phyloP scores from a whole-genome alignment of 768 basidiomycete species.

The Cubamyces sp. region DNA sequence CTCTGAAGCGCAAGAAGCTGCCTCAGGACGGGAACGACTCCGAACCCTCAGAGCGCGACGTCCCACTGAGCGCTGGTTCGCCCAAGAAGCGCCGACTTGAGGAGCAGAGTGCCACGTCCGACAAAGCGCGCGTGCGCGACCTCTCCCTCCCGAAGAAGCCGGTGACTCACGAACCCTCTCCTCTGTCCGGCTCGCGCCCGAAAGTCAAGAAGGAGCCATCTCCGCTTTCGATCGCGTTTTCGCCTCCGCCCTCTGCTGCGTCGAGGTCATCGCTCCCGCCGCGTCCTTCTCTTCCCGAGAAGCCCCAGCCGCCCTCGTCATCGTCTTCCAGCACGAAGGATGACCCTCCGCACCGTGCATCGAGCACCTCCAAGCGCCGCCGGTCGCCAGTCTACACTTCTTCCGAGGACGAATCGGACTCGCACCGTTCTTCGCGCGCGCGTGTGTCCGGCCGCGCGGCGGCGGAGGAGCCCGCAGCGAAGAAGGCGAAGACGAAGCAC shows the following conservation, averaged over 20 bases:
- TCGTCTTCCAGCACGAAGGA: constrained; percentile 16
- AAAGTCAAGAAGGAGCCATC: constrained; percentile 46
- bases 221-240: constrained; percentile 25
- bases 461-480: constrained; percentile 31
- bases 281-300: constrained; percentile 12
- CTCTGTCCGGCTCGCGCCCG: constrained; percentile 27
- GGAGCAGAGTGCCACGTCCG: constrained; percentile 10
- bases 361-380: constrained; percentile 21
- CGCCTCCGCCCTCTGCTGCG: constrained; percentile 24
- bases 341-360: constrained; percentile 4
- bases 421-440: constrained; percentile 37
- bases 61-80: constrained; percentile 11
- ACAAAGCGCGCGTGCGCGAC: constrained; percentile 21
- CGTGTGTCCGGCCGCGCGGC: background rate
- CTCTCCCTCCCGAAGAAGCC: constrained; percentile 40
- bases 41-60: constrained; percentile 26
- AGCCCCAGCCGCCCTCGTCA: constrained; percentile 17
- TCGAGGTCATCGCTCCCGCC: constrained; percentile 17
- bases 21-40: constrained; percentile 25
- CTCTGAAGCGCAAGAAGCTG: constrained; percentile 33
- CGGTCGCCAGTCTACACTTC: constrained; percentile 72
- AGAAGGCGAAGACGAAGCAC: constrained; percentile 32
- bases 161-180: constrained; percentile 30
- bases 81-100: constrained; percentile 27
- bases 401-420: constrained; percentile 57